A percentile compares a stretch with the other conserved stretches of the same genome.
Evolutionary conservation across 2,329 filamentous ascomycete species (phyloP).

Genomic region (Fusarium longipes): DNA sequence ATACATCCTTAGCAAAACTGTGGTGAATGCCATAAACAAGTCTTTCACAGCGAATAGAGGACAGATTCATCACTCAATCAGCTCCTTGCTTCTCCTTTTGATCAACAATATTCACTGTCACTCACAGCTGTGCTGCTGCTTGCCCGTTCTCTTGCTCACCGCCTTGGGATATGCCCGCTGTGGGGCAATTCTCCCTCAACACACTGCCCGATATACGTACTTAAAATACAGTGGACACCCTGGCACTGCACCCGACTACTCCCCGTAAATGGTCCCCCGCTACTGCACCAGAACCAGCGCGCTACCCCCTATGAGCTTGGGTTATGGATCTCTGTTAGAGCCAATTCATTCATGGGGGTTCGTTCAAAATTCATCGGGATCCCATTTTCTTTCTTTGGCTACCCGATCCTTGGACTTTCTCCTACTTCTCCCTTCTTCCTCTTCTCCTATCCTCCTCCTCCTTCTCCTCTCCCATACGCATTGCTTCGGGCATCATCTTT

Average conservation of each 20-base stretch:
- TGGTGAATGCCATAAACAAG: background rate
- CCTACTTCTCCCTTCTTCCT: conserved; percentile 18
- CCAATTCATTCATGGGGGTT: conserved; percentile 39
- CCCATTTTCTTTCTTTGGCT: conserved; percentile 34
- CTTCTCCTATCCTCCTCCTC: conserved; percentile 2
- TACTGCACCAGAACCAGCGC: conserved; percentile 14
- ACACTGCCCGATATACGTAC: conserved; percentile 15
- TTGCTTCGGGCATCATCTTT: conserved; percentile 6
- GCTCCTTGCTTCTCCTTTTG: conserved; percentile 12
- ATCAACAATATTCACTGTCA: conserved; percentile 22
- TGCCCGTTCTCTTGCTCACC: conserved; percentile 31
- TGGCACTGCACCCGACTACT: conserved; percentile 16
- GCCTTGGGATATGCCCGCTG: conserved; percentile 44
- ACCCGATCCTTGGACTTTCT: conserved; percentile 30
- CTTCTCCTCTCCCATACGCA: conserved; percentile 1
- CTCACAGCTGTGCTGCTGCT: conserved; percentile 9
- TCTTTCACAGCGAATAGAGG: background rate
- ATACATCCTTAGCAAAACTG: background rate
- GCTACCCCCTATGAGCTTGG: conserved; percentile 36
- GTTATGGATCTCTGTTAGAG: conserved; percentile 38
- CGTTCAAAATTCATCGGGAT: conserved; percentile 45
- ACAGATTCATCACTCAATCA: conserved; percentile 2
- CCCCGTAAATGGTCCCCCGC: conserved; percentile 32
- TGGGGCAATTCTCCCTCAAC: conserved; percentile 35
- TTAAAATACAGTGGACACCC: conserved; percentile 21